Percentiles rank a stretch among this genome's conserved stretches.
Evolutionary conservation across 441 rosid genomes (phyloP).

Genomic region (Brassica balearica): DNA sequence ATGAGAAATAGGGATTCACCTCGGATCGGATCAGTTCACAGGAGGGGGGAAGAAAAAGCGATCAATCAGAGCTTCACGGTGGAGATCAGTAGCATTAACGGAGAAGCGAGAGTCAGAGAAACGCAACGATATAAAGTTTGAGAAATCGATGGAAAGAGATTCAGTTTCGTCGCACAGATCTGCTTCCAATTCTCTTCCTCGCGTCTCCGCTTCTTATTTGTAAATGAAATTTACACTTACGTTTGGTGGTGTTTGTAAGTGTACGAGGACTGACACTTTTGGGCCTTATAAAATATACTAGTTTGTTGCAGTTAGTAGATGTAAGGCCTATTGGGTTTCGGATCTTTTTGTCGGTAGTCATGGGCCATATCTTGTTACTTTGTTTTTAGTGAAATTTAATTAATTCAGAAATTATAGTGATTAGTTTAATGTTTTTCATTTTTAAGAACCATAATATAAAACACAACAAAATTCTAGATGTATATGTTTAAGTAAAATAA

Average conservation of each 20-base stretch:
- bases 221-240: background rate
- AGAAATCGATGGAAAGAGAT: slow-evolving; percentile 24
- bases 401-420: background rate
- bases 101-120: slow-evolving; percentile 19
- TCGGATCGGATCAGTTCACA: slow-evolving; percentile 53
- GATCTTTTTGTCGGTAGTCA: background rate
- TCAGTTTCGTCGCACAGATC: slow-evolving; percentile 41
- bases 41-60: background rate
- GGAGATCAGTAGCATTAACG: slow-evolving; percentile 30
- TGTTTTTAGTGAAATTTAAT: background rate
- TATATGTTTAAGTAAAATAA: no score
- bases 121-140: background rate
- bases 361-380: background rate
- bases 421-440: background rate
- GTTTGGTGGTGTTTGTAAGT: background rate
- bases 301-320: no score
- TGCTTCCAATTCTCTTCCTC: slow-evolving; percentile 18
- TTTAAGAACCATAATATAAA: background rate
- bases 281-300: background rate
- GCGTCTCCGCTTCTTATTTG: slow-evolving; percentile 23
- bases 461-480: background rate
- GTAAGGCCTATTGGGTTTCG: background rate
- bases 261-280: background rate
- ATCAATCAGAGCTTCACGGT: slow-evolving; percentile 28
- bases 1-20: slow-evolving; percentile 45